Evolutionary conservation across 139 green algal genomes (phyloP).

Genomic region (Coelastrella sp.): DNA sequence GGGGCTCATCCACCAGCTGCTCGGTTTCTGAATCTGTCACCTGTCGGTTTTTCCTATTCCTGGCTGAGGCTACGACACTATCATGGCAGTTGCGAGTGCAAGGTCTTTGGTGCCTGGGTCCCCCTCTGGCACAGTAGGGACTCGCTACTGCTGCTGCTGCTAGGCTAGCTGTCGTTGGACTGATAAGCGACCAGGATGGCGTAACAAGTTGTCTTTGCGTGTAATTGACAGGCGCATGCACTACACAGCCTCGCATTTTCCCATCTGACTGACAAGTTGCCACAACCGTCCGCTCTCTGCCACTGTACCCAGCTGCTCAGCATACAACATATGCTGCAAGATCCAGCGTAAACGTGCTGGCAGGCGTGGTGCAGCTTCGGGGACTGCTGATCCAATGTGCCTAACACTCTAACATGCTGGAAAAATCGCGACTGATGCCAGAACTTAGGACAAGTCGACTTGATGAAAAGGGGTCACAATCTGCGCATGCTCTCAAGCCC

Average conservation of each 20-base stretch:
- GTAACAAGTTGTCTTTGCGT: background rate
- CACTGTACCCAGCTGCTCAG: background rate
- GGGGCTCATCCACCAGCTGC: conserved; percentile 22
- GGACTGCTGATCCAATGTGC: background rate
- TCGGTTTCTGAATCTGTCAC: background rate
- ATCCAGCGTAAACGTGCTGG: background rate
- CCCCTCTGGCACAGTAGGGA: background rate
- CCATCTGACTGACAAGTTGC: background rate
- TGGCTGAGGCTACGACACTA: background rate
- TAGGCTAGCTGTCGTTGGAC: background rate
- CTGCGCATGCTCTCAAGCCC: background rate
- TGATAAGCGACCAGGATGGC: background rate
- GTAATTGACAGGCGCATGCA: background rate
- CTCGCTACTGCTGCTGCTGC: background rate
- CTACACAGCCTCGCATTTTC: background rate
- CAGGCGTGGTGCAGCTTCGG: background rate
- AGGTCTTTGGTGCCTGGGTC: background rate
- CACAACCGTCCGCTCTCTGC: background rate
- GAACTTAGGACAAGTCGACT: no score
- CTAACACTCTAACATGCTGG: background rate
- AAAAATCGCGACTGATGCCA: no score
- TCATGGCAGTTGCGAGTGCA: background rate
- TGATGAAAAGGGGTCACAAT: background rate
- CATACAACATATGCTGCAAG: background rate
- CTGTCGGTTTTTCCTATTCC: background rate